A percentile compares a stretch with the other conserved stretches of the same genome.
phyloP scores from a whole-genome alignment of 2,329 filamentous ascomycete species.

The Scytalidium lignicola region DNA sequence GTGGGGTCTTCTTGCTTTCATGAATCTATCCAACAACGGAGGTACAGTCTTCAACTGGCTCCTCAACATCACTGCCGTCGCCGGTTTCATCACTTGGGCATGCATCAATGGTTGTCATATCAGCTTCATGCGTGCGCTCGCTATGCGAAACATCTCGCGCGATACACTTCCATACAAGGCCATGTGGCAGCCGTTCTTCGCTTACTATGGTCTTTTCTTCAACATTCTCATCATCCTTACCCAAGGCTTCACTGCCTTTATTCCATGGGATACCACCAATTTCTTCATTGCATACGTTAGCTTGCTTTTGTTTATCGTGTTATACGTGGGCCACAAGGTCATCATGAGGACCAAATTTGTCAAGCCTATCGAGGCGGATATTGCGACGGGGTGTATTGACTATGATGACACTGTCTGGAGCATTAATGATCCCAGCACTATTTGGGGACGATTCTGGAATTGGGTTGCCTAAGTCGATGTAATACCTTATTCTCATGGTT shows the following conservation, averaged over 20 bases:
- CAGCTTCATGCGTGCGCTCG: constrained; percentile 57
- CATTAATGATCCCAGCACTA: constrained; percentile 25
- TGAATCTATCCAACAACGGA: constrained; percentile 57
- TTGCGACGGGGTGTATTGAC: constrained; percentile 34
- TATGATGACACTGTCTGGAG: constrained; percentile 31
- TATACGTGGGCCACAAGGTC: constrained; percentile 57
- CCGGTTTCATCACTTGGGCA: constrained; percentile 66
- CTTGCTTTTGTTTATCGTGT: constrained; percentile 55
- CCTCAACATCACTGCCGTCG: constrained; percentile 64
- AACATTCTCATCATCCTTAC: constrained; percentile 60
- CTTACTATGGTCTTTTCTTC: constrained; percentile 62
- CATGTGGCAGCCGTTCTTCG: constrained; percentile 57
- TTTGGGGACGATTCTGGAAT: constrained; percentile 25
- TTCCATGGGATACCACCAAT: constrained; percentile 52
- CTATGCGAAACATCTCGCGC: constrained; percentile 51
- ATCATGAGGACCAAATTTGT: constrained; percentile 32
- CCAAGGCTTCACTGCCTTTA: constrained; percentile 65
- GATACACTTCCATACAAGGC: constrained; percentile 55
- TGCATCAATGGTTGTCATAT: constrained; percentile 61
- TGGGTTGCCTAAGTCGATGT: constrained; percentile 12
- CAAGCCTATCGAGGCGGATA: constrained; percentile 33
- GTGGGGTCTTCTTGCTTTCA: constrained; percentile 60
- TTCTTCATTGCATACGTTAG: constrained; percentile 65
- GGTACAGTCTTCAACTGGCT: constrained; percentile 66
- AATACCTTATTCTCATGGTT: background rate